phyloP scores from a whole-genome alignment of 176 grass and related monocot genomes.

The Hyparrhenia diplandra region DNA sequence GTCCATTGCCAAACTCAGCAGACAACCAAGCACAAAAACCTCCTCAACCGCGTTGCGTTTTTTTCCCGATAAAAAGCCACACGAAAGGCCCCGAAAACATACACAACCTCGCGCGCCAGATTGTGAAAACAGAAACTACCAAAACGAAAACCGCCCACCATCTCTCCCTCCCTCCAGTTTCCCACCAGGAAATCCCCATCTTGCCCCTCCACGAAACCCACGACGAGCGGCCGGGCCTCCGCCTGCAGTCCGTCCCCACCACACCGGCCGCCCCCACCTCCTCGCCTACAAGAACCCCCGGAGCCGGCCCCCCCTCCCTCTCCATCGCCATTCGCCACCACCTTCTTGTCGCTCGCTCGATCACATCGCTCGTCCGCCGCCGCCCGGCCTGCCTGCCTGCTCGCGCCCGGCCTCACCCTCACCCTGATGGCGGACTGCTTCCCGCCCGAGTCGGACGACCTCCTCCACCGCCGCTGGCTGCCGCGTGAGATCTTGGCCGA shows the following conservation, averaged over 20 bases:
- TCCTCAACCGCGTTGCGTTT: not conserved
- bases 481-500: constrained; percentile 52
- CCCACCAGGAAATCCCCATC: not conserved
- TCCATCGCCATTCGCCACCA: not conserved
- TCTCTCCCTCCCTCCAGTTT: not conserved
- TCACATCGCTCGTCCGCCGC: too few species aligned
- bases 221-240: not conserved
- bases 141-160: not conserved
- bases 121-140: not conserved
- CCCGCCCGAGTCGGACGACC: constrained; percentile 41
- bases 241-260: not conserved
- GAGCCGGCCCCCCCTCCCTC: rapidly evolving
- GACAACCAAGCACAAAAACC: too few species aligned
- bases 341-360: too few species aligned
- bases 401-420: too few species aligned
- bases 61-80: too few species aligned
- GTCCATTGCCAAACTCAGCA: too few species aligned
- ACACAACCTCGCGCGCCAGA: too few species aligned
- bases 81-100: too few species aligned
- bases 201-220: not conserved
- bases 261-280: not conserved
- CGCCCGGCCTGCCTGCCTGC: too few species aligned
- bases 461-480: constrained; percentile 53
- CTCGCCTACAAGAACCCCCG: not conserved
- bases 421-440: constrained; percentile 38